Base-by-base conservation (phyloP, 768 basidiomycete species). In the Mycena maculata region DNA sequence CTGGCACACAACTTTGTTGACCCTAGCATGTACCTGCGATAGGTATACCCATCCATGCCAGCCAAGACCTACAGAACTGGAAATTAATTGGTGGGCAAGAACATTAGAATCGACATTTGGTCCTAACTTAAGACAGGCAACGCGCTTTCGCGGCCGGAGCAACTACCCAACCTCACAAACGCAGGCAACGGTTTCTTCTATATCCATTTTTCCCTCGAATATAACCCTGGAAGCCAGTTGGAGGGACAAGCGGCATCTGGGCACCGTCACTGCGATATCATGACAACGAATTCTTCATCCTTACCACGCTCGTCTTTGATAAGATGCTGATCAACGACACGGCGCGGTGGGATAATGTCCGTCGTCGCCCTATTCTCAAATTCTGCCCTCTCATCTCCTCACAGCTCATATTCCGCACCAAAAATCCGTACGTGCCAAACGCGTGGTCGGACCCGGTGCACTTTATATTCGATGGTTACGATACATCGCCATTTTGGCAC, bases 401-500 rank as follows among this genome's bases (percentile, higher is more conserved):
- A 12, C 53, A 69, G 67, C 64, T 75, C 33, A 72, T 75, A 5
- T 69, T 75, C 69, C 69, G 70, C 49, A 67, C 63, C 22, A 63
- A 59, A 44, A 68, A 76, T 45, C 73, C 72, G 7, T 76, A 73
- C 42, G 55, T 63, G 15, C 23, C 50, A 2, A 42, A 72, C 44
- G 68, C 73, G 22, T 80, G 79, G 79, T 77, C 76, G 10, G 73
- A 77, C 54, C 73, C 79, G 4, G 69, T 73, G 28, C 78, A 77
- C 56, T 79, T 80, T 60, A 20, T 61, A n/a, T 79, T 79, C 55
- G 70, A 70, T 53, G 79, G 79, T 0, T 80, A 79, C 63, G 79
- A 80, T 55, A 73, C 75, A 2, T 78, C 77, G 3, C 74, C 73
- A 22, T 80, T 77, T 67, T 80, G 78, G 77, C 74, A 76, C 45